Evolutionary conservation across 2,329 filamentous ascomycete species (phyloP).

Genomic region (Trichoderma arundinaceum): DNA sequence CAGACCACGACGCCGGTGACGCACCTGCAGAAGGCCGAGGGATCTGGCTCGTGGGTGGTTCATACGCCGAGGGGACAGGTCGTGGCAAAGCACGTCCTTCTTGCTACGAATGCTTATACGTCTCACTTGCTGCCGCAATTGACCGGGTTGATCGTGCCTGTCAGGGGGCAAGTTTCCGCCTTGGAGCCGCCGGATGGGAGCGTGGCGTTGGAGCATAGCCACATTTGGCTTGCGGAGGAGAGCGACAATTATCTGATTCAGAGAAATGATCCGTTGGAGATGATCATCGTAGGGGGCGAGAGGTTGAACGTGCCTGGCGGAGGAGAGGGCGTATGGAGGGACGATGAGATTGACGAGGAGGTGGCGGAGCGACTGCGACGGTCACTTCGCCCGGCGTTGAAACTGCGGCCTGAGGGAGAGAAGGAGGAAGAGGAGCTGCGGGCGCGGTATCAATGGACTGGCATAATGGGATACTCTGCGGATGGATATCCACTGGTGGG

Average conservation of each 20-base stretch:
- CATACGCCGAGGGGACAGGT: conserved; percentile 73
- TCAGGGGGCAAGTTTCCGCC: conserved; percentile 74
- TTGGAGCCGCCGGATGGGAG: conserved; percentile 60
- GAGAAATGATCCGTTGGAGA: conserved; percentile 60
- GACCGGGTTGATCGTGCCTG: conserved; percentile 74
- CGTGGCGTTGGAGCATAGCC: conserved; percentile 59
- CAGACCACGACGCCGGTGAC: conserved; percentile 75
- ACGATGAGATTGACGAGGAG: conserved; percentile 60
- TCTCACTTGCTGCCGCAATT: conserved; percentile 74
- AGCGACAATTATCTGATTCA: conserved; percentile 77
- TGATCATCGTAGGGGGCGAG: conserved; percentile 74
- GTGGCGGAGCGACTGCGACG: conserved; percentile 62
- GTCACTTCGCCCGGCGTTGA: conserved; percentile 50
- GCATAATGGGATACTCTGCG: conserved; percentile 77
- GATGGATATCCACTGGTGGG: conserved; percentile 76
- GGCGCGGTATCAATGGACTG: conserved; percentile 72
- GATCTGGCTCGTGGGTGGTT: conserved; percentile 60
- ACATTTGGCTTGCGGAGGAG: conserved; percentile 62
- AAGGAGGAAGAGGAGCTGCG: conserved; percentile 53
- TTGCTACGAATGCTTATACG: conserved; percentile 86
- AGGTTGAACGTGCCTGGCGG: conserved; percentile 58
- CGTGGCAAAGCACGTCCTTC: conserved; percentile 66
- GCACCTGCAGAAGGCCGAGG: conserved; percentile 47
- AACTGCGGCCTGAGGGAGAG: conserved; percentile 45
- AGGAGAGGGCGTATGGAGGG: conserved; percentile 61